phyloP scores from a whole-genome alignment of 805 yeast species.

The Candida gorgasii region DNA sequence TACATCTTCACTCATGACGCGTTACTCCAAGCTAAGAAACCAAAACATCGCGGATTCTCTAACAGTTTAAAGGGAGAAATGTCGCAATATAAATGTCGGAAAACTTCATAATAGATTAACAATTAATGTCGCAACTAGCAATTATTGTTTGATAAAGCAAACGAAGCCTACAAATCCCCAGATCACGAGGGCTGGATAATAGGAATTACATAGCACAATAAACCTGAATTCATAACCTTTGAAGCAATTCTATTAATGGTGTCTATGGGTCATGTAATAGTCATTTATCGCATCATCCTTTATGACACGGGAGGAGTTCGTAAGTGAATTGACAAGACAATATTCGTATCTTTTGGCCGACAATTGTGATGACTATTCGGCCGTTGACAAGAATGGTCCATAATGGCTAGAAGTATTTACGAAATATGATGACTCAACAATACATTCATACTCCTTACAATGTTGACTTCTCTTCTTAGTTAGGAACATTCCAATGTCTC shows the following conservation, averaged over 20 bases:
- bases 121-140: slow-evolving; percentile 3
- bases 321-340: background rate
- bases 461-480: background rate
- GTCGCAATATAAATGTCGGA: background rate
- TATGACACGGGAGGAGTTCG: too few relatives aligned
- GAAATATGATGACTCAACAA: background rate
- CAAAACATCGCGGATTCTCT: background rate
- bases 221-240: too few relatives aligned
- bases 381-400: too few relatives aligned
- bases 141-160: background rate
- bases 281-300: too few relatives aligned
- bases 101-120: background rate
- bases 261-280: too few relatives aligned
- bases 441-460: background rate
- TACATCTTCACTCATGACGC: slow-evolving; percentile 23
- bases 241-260: too few relatives aligned
- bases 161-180: background rate
- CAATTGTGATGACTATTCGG: too few relatives aligned
- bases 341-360: too few relatives aligned
- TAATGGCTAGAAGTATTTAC: background rate
- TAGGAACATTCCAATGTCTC: slow-evolving; percentile 3
- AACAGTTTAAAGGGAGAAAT: too few relatives aligned
- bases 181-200: too few relatives aligned
- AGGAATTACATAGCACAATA: too few relatives aligned
- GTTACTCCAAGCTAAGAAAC: too few relatives aligned